Evolutionary conservation across 371 early-diverging fungal species (phyloP), one percentile per base, ranked within the genome.

Genomic region (Mucor plumbeus): DNA sequence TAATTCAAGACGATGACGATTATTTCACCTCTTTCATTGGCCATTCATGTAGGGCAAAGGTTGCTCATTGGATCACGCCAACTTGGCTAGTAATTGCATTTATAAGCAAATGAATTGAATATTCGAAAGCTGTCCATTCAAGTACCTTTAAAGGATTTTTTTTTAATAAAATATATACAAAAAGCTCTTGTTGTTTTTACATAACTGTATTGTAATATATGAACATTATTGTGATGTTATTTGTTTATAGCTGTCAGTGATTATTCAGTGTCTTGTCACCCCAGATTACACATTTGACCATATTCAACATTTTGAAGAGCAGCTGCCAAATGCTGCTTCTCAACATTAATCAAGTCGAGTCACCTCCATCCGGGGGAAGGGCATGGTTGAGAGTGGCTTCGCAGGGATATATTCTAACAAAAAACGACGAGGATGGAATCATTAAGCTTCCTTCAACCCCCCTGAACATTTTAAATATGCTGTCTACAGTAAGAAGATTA

Each of bases 1-100:
- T 34, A 66, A 60, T 60, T 61, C 14, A 21, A 61, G 39, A 9
- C 67, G 67, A 67, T 67, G 67, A 67, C 67, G 67, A 67, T 67
- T 67, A 21, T 67, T 55, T n/a, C 9, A 10, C 13, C 13, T 26
- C 19, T 67, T 61, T 34, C 10, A 67, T 67, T 67, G 67, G 67
- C 43, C 19, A 33, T 7, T 4, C 48, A 48, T 31, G 65, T 47
- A 65, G 47, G 17, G 36, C 34, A 38, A 36, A 61, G 34, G n/a
- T 7, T 14, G 31, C 7, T 44, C 31, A 60, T 60, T 60, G 60
- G 61, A 47, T 61, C 36, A 47, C 61, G 47, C 47, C 5, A 43
- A 15, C 17, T 14, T 26, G 19, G 33, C 21, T 40, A 14, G 9
- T 13, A 33, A 44, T 33, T 44, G 41, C 33, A 43, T 54, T 54